Percentiles rank a stretch among this genome's conserved stretches.
Evolutionary conservation across 1,284 basidiomycete genomes (phyloP).

Genomic region (Amylostereum chailletii): DNA sequence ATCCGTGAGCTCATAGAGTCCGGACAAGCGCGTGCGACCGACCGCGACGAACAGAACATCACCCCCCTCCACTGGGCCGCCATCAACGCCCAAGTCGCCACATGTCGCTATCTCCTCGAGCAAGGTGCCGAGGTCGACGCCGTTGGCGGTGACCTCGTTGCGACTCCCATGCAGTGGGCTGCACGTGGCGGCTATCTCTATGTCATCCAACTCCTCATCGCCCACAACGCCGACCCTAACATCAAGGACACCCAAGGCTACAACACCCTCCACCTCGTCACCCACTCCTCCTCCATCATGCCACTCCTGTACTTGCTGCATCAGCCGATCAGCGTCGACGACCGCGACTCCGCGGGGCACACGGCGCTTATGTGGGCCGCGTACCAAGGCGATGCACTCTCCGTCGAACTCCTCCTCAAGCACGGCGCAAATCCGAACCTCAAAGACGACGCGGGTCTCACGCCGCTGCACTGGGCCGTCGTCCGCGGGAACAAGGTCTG

Average conservation of each 20-base stretch:
- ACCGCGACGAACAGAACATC: conserved; percentile 85
- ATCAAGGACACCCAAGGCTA: conserved; percentile 92
- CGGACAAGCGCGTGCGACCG: conserved; percentile 66
- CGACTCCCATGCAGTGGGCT: conserved; percentile 97
- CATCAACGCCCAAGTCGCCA: conserved; percentile 81
- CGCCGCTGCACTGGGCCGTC: conserved; percentile 98
- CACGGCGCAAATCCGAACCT: conserved; percentile 78
- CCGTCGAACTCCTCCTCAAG: conserved; percentile 83
- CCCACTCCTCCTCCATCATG: conserved; percentile 93
- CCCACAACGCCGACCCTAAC: conserved; percentile 87
- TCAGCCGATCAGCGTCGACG: conserved; percentile 84
- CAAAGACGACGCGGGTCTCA: conserved; percentile 76
- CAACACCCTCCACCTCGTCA: conserved; percentile 92
- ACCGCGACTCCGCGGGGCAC: conserved; percentile 86
- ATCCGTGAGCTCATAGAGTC: conserved; percentile 68
- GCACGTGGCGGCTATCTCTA: conserved; percentile 94
- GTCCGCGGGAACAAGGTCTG: conserved; percentile 87
- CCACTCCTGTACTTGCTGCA: conserved; percentile 88
- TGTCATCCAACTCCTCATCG: conserved; percentile 85
- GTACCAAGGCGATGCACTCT: conserved; percentile 96
- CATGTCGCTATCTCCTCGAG: conserved; percentile 78
- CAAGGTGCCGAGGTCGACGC: conserved; percentile 95
- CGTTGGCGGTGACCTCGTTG: conserved; percentile 89
- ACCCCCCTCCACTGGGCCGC: conserved; percentile 97
- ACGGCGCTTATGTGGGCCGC: conserved; percentile 99